phyloP scores from a whole-genome alignment of 177 flowering plant species.

The Vitis hybrid region DNA sequence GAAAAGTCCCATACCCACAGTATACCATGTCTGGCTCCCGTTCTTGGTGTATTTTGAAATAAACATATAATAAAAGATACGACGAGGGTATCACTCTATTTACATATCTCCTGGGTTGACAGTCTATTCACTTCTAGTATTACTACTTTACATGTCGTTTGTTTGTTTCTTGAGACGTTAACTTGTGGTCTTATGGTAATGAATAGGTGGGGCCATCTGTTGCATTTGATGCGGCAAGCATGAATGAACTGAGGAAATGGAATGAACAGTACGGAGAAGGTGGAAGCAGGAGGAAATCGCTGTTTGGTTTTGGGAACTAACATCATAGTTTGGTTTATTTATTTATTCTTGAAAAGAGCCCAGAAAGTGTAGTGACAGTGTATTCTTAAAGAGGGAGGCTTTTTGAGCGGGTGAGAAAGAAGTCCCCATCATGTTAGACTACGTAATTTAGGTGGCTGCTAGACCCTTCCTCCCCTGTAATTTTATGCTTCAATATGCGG shows the following conservation, averaged over 20 bases:
- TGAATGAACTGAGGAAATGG: slow-evolving; percentile 98
- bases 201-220: slow-evolving; percentile 90
- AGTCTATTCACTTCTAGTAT: too few species aligned
- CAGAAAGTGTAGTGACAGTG: not conserved
- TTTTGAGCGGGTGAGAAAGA: slow-evolving; percentile 11
- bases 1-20: too few species aligned
- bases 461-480: not conserved
- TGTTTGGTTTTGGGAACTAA: slow-evolving; percentile 75
- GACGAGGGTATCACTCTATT: too few species aligned
- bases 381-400: not conserved
- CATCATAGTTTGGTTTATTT: not conserved
- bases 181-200: not conserved
- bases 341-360: slow-evolving; percentile 6
- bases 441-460: not conserved
- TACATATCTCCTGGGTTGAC: not conserved
- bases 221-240: slow-evolving; percentile 82
- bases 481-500: not conserved
- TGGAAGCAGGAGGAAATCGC: slow-evolving; percentile 85
- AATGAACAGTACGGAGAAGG: slow-evolving; percentile 98
- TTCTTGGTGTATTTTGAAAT: too few species aligned
- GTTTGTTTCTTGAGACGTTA: not conserved
- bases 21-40: too few species aligned
- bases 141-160: too few species aligned
- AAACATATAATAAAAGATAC: too few species aligned
- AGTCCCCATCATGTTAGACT: not conserved